A percentile compares a stretch with the other conserved stretches of the same genome.
These are phyloP conservation scores for Zygosaccharomyces pseudorouxii DNA, from an alignment of 805 yeast genomes.

Conservation along the genomic window DNA sequence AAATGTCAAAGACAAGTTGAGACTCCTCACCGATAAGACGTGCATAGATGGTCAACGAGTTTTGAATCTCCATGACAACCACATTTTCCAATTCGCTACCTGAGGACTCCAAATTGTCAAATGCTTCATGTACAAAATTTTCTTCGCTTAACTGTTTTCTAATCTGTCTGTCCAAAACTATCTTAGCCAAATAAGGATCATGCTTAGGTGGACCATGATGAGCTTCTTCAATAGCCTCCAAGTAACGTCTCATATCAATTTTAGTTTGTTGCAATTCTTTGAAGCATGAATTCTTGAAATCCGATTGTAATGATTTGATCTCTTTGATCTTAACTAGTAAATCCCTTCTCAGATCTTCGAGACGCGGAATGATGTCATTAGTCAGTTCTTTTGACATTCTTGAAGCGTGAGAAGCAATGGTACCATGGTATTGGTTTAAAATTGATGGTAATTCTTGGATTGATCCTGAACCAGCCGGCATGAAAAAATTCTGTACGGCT, in stretches of 20 bases:
- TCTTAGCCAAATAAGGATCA: constrained; percentile 80
- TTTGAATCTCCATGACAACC: constrained; percentile 81
- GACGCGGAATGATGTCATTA: constrained; percentile 56
- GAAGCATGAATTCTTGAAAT: constrained; percentile 71
- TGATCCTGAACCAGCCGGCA: constrained; percentile 75
- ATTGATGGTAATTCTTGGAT: constrained; percentile 77
- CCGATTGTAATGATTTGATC: constrained; percentile 74
- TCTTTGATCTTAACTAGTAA: constrained; percentile 80
- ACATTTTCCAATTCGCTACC: constrained; percentile 87
- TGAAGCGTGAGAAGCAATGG: constrained; percentile 55
- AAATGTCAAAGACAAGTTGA: constrained; percentile 59
- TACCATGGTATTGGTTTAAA: constrained; percentile 59
- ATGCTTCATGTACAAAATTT: constrained; percentile 83
- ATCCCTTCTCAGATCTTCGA: constrained; percentile 69
- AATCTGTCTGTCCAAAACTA: constrained; percentile 69
- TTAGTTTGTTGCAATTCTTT: constrained; percentile 68
- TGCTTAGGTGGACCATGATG: constrained; percentile 44
- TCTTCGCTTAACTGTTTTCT: constrained; percentile 77
- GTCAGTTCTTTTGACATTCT: constrained; percentile 56
- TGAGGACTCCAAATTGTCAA: constrained; percentile 75
- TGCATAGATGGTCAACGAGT: constrained; percentile 69
- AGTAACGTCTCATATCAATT: constrained; percentile 47
- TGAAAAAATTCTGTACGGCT: constrained; percentile 46
- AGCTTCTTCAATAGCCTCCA: constrained; percentile 61
- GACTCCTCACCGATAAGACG: constrained; percentile 68